phyloP scores from a whole-genome alignment of 2,329 filamentous ascomycete genomes.

The Aspergillus pseudoglaucus region DNA sequence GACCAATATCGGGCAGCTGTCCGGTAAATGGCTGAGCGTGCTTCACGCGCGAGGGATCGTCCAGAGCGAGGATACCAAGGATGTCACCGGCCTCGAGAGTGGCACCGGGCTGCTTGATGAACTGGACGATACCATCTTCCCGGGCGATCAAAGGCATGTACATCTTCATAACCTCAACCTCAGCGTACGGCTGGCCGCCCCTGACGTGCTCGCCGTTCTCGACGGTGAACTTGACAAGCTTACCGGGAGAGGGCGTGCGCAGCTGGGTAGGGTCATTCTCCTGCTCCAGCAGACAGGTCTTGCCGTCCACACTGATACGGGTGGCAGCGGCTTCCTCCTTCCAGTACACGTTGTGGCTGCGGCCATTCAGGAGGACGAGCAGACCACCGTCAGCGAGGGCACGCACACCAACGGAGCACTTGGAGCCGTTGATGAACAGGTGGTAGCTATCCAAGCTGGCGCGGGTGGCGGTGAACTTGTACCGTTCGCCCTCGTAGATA shows the following conservation, averaged over 20 bases:
- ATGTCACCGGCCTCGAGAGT: conserved; percentile 97
- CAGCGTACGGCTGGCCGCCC: conserved; percentile 87
- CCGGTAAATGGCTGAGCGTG: conserved; percentile 90
- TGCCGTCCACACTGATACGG: conserved; percentile 91
- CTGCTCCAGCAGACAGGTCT: conserved; percentile 95
- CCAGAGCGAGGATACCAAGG: conserved; percentile 89
- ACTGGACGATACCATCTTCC: conserved; percentile 91
- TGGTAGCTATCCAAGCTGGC: conserved; percentile 92
- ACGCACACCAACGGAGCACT: conserved; percentile 86
- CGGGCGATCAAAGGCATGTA: conserved; percentile 97
- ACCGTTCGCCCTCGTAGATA: conserved; percentile 93
- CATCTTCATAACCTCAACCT: conserved; percentile 99
- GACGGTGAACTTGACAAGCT: conserved; percentile 95
- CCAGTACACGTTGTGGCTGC: conserved; percentile 98
- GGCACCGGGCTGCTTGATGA: conserved; percentile 99
- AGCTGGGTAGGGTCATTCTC: conserved; percentile 98
- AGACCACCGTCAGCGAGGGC: conserved; percentile 91
- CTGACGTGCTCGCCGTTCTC: conserved; percentile 91
- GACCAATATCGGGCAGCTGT: conserved; percentile 78
- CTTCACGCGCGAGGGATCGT: conserved; percentile 94
- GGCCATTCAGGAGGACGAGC: conserved; percentile 80
- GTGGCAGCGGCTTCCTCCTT: conserved; percentile 97
- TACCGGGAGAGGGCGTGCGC: conserved; percentile 87
- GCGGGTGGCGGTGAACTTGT: conserved; percentile 96
- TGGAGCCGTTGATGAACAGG: conserved; percentile 97